Conservation (phyloP, 352 stramenopile species). For the Phytophthora meadii region DNA sequence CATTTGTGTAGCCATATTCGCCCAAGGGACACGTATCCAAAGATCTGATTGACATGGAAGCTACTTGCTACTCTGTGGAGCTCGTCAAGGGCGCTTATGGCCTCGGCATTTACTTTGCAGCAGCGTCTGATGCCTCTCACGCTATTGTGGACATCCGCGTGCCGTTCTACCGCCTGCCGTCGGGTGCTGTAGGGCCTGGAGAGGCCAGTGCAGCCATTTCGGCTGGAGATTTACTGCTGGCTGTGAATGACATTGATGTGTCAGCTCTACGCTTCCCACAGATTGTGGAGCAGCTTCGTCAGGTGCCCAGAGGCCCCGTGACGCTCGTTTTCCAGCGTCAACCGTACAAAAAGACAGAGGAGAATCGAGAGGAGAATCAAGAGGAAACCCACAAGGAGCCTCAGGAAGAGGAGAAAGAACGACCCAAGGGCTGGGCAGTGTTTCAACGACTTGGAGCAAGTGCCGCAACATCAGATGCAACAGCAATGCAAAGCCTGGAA, state of each 20-base stretch:
- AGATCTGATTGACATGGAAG: slow-evolving; percentile 29
- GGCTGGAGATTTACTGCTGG: slow-evolving; percentile 55
- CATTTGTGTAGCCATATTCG: slow-evolving; percentile 14
- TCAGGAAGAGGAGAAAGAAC: slow-evolving; percentile 16
- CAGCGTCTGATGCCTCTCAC: slow-evolving; percentile 18
- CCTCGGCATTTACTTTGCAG: slow-evolving; percentile 78
- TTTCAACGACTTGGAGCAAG: slow-evolving; percentile 47
- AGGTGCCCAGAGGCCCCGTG: slow-evolving; percentile 45
- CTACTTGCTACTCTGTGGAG: slow-evolving; percentile 52
- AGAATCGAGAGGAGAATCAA: slow-evolving; percentile 17
- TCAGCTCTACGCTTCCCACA: slow-evolving; percentile 43
- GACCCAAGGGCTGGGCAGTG: slow-evolving; percentile 46
- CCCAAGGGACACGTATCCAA: slow-evolving; percentile 3
- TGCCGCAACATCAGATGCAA: slow-evolving; percentile 14
- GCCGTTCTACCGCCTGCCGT: slow-evolving; percentile 75
- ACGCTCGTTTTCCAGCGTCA: slow-evolving; percentile 54
- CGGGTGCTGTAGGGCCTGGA: slow-evolving; percentile 54
- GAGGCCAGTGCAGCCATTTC: slow-evolving; percentile 62
- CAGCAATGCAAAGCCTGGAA: slow-evolving; percentile 40
- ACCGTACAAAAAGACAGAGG: slow-evolving; percentile 10
- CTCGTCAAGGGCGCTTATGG: slow-evolving; percentile 68
- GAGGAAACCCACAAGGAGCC: slow-evolving; percentile 12
- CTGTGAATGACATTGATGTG: slow-evolving; percentile 52
- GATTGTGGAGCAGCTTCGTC: slow-evolving; percentile 70
- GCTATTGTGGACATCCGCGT: slow-evolving; percentile 66